Conservation (phyloP, 176 grass and related monocot genomes). For the Paspalum vaginatum region DNA sequence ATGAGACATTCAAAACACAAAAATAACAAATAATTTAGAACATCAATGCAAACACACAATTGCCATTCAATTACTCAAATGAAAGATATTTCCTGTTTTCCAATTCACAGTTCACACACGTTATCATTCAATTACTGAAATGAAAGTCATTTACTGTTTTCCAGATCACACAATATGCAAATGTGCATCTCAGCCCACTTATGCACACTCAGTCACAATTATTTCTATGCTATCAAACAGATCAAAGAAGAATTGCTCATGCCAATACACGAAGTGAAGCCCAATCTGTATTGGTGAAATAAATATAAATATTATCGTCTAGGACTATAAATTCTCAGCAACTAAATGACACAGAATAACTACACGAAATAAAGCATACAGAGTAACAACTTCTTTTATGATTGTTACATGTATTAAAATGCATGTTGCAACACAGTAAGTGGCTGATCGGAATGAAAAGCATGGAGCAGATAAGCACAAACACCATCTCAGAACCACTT, state of each 20-base stretch:
- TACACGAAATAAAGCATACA: not conserved
- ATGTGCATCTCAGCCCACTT: not conserved
- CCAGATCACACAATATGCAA: not conserved
- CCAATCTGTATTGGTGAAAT: not conserved
- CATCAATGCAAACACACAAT: not conserved
- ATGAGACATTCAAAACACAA: not conserved
- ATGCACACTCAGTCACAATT: conserved; percentile 1
- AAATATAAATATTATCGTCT: not conserved
- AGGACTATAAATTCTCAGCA: not conserved
- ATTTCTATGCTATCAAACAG: not conserved
- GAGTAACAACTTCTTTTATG: not conserved
- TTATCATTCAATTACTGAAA: not conserved
- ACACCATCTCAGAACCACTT: not conserved
- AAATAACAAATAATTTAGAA: not conserved
- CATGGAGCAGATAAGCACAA: not conserved
- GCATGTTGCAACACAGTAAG: not conserved
- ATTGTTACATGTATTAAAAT: not conserved
- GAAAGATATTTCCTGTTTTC: not conserved
- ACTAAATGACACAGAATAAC: not conserved
- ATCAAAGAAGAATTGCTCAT: not conserved
- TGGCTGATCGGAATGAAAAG: not conserved
- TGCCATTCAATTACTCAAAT: not conserved
- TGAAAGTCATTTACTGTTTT: not conserved
- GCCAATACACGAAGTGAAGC: not conserved
- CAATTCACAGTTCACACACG: not conserved